These are phyloP conservation scores for Eutrema heterophyllum DNA, from an alignment of 345 rosid species.

Conservation along the genomic window DNA sequence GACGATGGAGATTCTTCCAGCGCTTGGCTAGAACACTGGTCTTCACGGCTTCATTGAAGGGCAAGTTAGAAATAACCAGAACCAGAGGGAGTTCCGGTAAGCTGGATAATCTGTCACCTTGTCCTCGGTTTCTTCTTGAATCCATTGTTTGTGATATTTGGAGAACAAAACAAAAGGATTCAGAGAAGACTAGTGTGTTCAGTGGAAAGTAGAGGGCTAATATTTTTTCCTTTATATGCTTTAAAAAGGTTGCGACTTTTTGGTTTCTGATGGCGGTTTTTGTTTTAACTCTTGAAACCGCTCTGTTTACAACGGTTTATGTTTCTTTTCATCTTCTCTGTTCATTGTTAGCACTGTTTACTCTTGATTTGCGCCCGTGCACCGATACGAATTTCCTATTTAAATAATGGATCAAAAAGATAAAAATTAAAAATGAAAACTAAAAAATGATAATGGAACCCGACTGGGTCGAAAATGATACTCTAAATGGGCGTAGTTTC, in stretches of 20 bases:
- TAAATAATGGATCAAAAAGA: background rate
- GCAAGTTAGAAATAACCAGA: background rate
- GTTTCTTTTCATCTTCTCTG: background rate
- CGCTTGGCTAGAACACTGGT: background rate
- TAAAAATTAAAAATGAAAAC: background rate
- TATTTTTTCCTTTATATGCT: background rate
- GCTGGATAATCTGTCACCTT: background rate
- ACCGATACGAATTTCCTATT: background rate
- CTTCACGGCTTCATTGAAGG: background rate
- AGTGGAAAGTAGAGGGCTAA: background rate
- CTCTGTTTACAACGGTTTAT: background rate
- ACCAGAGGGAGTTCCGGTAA: background rate
- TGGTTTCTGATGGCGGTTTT: background rate
- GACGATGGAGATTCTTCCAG: background rate
- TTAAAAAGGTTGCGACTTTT: conserved; percentile 10
- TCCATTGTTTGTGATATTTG: background rate
- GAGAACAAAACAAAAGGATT: background rate
- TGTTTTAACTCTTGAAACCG: background rate
- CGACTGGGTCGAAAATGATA: background rate
- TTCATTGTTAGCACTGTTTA: background rate
- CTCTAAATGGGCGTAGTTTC: background rate
- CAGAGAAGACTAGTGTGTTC: background rate
- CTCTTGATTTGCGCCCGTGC: too few relatives aligned
- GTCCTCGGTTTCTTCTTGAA: background rate
- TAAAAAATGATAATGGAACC: background rate